Evolutionary conservation across 148 eudicot species (phyloP), one percentile per base, ranked within the genome.

Genomic region (Spergularia marina): DNA sequence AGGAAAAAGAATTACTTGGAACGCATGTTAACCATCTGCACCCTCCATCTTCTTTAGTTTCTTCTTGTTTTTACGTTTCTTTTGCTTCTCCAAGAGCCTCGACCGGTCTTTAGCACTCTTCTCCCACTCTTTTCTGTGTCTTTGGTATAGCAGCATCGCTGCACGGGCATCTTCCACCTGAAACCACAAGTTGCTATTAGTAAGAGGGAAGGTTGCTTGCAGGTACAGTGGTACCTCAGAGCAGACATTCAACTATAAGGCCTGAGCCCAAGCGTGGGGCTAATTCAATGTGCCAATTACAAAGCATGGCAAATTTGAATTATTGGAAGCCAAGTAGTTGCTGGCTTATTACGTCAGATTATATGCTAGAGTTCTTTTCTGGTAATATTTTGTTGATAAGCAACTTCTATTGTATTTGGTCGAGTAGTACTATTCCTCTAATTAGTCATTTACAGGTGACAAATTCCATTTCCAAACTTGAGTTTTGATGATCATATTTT

Each of bases 101-200:
- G 62, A 51, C 25, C 74, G 84, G 75, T 90, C 96, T 77, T 90
- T 94, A 80, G 80, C 77, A 74, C 85, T 80, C 81, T 64, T 87
- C 84, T 94, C 98, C 98, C 97, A 94, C 72, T 82, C 85, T 72
- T 76, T 90, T 64, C 76, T 89, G 79, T 86, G 85, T 75, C 78
- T 94, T 84, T 89, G 89, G 79, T 94, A 94, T 55, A 94, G 91
- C 76, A 89, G 36, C 98, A 94, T 94, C 15, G 97, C 98, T 49
- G 98, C 96, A 12, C 98, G 93, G 55, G 97, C 96, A 82, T 94
- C 98, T 84, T 94, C 97, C 53, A 94, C 59, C 98, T 94, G 89
- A 71, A 74, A 70, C 13, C 53, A 71, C 53, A 30, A 2, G 76
- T 7, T 68, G 18, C 41, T 71, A 25, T 41, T 40, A 41, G 30